Percentiles rank a stretch among this genome's conserved stretches.
phyloP scores from a whole-genome alignment of 2,329 filamentous ascomycete genomes.

The Colletotrichum magnum region DNA sequence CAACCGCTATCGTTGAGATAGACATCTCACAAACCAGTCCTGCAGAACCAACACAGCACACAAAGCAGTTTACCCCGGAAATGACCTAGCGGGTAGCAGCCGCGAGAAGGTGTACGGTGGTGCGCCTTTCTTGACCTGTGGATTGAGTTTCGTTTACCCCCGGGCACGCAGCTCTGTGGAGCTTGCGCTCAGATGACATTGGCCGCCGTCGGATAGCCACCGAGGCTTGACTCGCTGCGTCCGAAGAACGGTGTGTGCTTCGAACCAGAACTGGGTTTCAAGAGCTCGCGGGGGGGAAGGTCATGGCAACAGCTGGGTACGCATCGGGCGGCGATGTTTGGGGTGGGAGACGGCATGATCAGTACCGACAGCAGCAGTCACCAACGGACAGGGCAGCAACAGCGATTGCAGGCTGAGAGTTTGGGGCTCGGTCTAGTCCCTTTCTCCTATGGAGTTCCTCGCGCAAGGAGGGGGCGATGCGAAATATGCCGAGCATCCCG shows the following conservation, averaged over 20 bases:
- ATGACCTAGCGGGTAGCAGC: slow-evolving; percentile 2
- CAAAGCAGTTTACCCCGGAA: background rate
- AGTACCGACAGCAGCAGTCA: background rate
- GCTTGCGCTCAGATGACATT: slow-evolving; percentile 34
- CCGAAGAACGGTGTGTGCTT: slow-evolving; percentile 25
- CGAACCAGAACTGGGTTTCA: slow-evolving; percentile 33
- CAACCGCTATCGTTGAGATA: background rate
- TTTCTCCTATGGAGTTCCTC: slow-evolving; percentile 21
- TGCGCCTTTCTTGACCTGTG: background rate
- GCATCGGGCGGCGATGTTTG: slow-evolving; percentile 23
- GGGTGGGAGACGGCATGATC: background rate
- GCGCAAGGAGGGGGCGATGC: slow-evolving; percentile 1
- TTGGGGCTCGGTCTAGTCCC: slow-evolving; percentile 32
- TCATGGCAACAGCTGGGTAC: slow-evolving; percentile 3
- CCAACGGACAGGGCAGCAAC: background rate
- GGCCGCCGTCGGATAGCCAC: slow-evolving; percentile 21
- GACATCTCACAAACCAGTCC: slow-evolving; percentile 5
- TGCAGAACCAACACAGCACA: background rate
- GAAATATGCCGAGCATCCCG: slow-evolving; percentile 31
- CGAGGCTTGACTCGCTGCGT: slow-evolving; percentile 30
- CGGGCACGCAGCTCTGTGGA: slow-evolving; percentile 29
- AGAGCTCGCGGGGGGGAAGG: slow-evolving; percentile 15
- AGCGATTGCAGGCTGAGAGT: slow-evolving; percentile 24
- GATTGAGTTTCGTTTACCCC: slow-evolving; percentile 25
- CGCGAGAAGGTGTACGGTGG: slow-evolving; percentile 6